These are phyloP conservation scores for Fusarium burgessii DNA, from an alignment of 2,329 filamentous ascomycete genomes.

Conservation along the genomic window DNA sequence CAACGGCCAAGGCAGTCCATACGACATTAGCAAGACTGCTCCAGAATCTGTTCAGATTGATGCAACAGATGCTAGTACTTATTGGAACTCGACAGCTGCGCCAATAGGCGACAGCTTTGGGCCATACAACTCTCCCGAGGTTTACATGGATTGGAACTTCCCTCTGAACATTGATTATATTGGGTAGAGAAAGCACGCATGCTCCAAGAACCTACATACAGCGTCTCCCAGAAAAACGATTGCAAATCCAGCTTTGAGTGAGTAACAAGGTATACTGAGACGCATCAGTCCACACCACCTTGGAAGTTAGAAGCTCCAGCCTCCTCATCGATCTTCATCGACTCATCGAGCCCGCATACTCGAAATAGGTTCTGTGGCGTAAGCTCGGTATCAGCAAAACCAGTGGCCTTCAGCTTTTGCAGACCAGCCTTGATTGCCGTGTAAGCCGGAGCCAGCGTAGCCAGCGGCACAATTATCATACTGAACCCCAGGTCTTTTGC, in stretches of 20 bases:
- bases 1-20: conserved; percentile 9
- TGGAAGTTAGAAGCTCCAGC: conserved; percentile 4
- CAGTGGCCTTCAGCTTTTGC: neutral
- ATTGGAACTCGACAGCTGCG: neutral
- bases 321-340: conserved; percentile 3
- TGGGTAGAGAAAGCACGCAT: neutral
- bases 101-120: neutral
- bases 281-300: conserved; percentile 3
- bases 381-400: neutral
- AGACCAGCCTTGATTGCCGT: neutral
- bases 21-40: neutral
- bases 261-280: neutral
- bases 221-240: neutral
- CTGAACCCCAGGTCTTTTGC: neutral
- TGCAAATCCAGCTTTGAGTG: neutral
- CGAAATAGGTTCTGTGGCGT: neutral
- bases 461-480: conserved; percentile 10
- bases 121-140: neutral
- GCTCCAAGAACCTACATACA: neutral
- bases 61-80: neutral
- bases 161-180: conserved; percentile 7
- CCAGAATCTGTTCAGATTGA: neutral
- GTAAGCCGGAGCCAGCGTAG: neutral
- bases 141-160: conserved; percentile 3
- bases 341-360: neutral